Evolutionary conservation across 2,329 filamentous ascomycete species (phyloP).

Genomic region (Phyllosticta paracitricarpa): DNA sequence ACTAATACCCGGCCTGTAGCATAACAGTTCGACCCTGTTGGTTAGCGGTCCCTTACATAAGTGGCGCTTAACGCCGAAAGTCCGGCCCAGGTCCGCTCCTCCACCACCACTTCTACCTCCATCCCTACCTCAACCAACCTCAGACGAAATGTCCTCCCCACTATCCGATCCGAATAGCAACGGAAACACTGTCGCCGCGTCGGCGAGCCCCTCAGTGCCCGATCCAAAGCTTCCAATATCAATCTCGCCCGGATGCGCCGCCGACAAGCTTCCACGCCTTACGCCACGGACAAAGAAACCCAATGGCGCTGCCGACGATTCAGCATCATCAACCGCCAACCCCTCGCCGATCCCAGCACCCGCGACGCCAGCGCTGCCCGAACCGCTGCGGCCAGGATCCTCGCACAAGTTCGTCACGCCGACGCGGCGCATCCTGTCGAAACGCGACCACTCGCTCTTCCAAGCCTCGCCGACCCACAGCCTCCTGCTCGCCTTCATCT

Average conservation of each 20-base stretch:
- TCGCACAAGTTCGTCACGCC: conserved; percentile 56
- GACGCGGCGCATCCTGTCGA: conserved; percentile 69
- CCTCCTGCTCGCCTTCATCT: conserved; percentile 75
- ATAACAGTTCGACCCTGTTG: neutral
- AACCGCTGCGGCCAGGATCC: conserved; percentile 45
- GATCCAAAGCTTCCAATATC: neutral
- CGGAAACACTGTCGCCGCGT: neutral
- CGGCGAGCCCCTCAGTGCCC: neutral
- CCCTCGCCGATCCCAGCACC: conserved; percentile 48
- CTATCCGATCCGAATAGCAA: neutral
- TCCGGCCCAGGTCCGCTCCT: neutral
- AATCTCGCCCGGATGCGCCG: conserved; percentile 16
- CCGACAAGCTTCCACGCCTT: conserved; percentile 25
- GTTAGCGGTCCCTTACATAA: neutral
- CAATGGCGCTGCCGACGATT: neutral
- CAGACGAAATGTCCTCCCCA: neutral
- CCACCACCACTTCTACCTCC: neutral
- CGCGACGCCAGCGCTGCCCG: conserved; percentile 62
- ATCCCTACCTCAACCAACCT: neutral
- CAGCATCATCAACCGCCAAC: neutral
- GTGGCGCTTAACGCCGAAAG: neutral
- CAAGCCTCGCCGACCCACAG: conserved; percentile 64
- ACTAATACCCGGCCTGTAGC: no score
- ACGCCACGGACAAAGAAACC: conserved; percentile 19
- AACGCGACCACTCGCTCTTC: conserved; percentile 71